Evolutionary conservation across 495 filamentous ascomycete species (phyloP), one percentile per base, ranked within the genome.

Genomic region (Xanthoparmelia taractica): DNA sequence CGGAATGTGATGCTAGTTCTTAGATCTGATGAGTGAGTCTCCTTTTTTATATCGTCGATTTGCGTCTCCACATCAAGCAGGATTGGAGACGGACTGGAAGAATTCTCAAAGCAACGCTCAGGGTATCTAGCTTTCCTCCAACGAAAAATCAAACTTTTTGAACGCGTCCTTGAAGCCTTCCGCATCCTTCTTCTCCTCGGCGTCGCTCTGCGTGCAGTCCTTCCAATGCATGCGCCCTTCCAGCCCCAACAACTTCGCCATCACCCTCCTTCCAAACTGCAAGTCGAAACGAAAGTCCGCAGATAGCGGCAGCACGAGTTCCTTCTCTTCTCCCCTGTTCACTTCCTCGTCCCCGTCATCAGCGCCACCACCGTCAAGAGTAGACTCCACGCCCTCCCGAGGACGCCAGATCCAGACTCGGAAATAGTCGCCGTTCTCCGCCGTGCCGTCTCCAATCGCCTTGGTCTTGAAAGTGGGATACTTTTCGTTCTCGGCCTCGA

Each of bases 211-310:
- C 20, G 76, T 82, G 68, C 91, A 92, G 65, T 94, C 85, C 71
- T 83, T 82, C 94, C 94, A 98, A 59, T 90, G 77, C 52, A 85
- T 77, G 25, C 92, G 76, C 33, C 82, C 73, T 72, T 93, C 89
- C 60, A 96, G 72, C 13, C 82, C 84, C 47, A 98, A 77, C 55
- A 98, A 76, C 75, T 93, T 95, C 1, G 91, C 94, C 77, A 97
- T 80, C 18, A 97, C 93, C 54, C 81, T 80, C 29, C 94, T 78
- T 3, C 90, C 84, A 64, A 87, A 88, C 66, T 87, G 84, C 36
- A 85, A 64, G 66, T 86, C 82, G 66, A 88, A 87, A 8, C 80
- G 73, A 65, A 82, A 81, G 8, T 77, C 75, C 11, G 78, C 71
- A 27, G 77, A 74, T 2, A 88, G 68, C 0, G 78, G 78, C 52